A percentile compares a stretch with the other conserved stretches of the same genome.
Evolutionary conservation across 768 basidiomycete species (phyloP).

Genomic region (Heimioporus sp.): DNA sequence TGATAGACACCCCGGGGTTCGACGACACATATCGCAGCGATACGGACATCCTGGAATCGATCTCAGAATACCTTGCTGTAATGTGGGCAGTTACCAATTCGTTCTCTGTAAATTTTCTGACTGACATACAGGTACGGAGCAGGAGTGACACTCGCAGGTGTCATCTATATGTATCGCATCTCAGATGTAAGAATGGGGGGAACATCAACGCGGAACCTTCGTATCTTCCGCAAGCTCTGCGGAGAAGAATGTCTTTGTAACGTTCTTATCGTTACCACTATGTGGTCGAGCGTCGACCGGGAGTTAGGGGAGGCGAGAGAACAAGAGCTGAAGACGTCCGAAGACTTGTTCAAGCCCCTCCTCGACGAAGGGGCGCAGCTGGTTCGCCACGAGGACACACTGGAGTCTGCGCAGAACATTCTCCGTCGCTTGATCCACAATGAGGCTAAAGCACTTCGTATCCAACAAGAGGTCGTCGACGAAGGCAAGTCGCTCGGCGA

Average conservation of each 20-base stretch:
- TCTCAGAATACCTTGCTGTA: constrained; percentile 37
- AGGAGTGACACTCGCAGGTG: constrained; percentile 41
- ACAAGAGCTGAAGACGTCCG: constrained; percentile 37
- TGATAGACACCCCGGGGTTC: constrained; percentile 64
- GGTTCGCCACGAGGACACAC: constrained; percentile 39
- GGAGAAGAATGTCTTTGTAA: constrained; percentile 46
- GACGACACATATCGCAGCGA: constrained; percentile 51
- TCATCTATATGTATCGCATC: constrained; percentile 56
- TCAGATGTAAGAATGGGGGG: constrained; percentile 49
- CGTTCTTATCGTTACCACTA: constrained; percentile 53
- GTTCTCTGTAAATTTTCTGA: no score
- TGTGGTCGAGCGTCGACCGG: constrained; percentile 45
- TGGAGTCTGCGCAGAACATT: constrained; percentile 41
- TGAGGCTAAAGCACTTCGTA: constrained; percentile 43
- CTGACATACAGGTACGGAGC: constrained; percentile 24
- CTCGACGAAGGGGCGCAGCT: constrained; percentile 46
- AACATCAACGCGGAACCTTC: constrained; percentile 48
- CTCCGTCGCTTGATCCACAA: constrained; percentile 40
- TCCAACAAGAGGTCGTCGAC: constrained; percentile 55
- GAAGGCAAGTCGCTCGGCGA: constrained; percentile 46
- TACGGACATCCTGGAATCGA: constrained; percentile 47
- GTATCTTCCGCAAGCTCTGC: constrained; percentile 50
- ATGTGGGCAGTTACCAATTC: constrained; percentile 16
- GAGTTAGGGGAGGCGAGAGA: constrained; percentile 42
- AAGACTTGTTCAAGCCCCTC: constrained; percentile 49